Base-by-base conservation (phyloP, 2,329 filamentous ascomycete species). In the Aspergillus sp. region DNA sequence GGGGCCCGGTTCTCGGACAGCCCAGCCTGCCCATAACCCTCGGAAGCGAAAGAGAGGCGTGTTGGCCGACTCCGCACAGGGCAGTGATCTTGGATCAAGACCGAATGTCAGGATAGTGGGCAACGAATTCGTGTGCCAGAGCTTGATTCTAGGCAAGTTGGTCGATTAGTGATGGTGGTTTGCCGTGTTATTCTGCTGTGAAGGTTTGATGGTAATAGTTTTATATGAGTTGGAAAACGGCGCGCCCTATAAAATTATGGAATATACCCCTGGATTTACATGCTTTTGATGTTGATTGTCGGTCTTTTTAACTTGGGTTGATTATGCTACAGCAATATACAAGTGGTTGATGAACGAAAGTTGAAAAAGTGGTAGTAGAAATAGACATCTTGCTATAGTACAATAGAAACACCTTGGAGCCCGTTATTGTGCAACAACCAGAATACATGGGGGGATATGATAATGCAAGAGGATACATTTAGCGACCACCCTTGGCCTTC, bases 51-150 rank as follows among this genome's bases (percentile, higher is more conserved):
- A 72, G 63, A 73, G 73, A 59, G 68, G 63, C 3, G 52, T 56
- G 36, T 54, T 66, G 6, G 54, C 57, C 25, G 60, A 62, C 38
- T 57, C 52, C 23, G 58, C 60, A 29, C 62, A 60, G n/a, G 58
- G 62, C 17, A 68, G 65, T 47, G 68, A 64, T 34, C 57, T 71
- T 17, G 62, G 68, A 23, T 66, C 74, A 14, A 64, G 73, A 41
- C 75, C 78, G 61, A 81, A 73, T 55, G 77, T 91, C 34, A 82
- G 81, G 57, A 81, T 94, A 42, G 81, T 96, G 48, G 88, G 86
- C 51, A 88, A 95, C 68, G 93, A 97, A 72, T 85, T 93, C 66
- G 85, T 97, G 19, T 86, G 96, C 50, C 93, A 99, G 77, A 97
- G 91, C 70, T 76, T 97, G 54, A 97, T 99, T 58, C 70, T 96